Base-by-base conservation (phyloP, 768 basidiomycete species). In the Auriscalpium microsporum region DNA sequence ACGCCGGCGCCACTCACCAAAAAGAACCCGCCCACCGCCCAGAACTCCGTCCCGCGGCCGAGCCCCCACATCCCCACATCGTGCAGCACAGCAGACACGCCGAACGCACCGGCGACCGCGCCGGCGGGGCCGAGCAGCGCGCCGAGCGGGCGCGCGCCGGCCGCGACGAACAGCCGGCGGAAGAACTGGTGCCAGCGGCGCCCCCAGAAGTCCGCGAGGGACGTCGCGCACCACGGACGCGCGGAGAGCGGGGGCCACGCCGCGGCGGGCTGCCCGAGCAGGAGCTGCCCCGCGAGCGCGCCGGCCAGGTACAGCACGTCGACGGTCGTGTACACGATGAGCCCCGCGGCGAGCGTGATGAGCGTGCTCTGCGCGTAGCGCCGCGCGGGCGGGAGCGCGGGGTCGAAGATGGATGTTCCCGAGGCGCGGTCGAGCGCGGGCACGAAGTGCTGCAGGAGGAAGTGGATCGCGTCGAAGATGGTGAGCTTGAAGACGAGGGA, bases 41-140 rank as follows among this genome's bases (percentile, higher is more conserved):
- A 11, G 0, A 78, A 73, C 42, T 85, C 78, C 1, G 71, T 68
- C 16, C 81, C 83, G 4, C 71, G 71, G 1, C 75, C 78, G 78
- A 85, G 77, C 6, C 80, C 80, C 73, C 77, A 84, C 51, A 80
- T 55, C 11, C 79, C 82, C 14, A 78, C 37, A 58, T 80, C 74
- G 54, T 90, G 87, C 4, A 87, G 62, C 8, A 80, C n/a, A 4
- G 76, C 83, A 0, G 86, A 88, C 8, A 78, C 56, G 3, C 77
- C 48, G 64, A 88, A 88, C 4, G 77, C 78, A 8, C 83, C 84
- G 2, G 87, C 54, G 8, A 86, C 68, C 4, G 64, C 67, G 5
- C 80, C 82, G 2, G 63, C 54, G 17, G 75, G 75, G 21, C 85
- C 83, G 28, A 79, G 61, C 5, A 79, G 57, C 52, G 61, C 62